phyloP scores from a whole-genome alignment of 2,329 filamentous ascomycete species.

The Cercospora berteroae region DNA sequence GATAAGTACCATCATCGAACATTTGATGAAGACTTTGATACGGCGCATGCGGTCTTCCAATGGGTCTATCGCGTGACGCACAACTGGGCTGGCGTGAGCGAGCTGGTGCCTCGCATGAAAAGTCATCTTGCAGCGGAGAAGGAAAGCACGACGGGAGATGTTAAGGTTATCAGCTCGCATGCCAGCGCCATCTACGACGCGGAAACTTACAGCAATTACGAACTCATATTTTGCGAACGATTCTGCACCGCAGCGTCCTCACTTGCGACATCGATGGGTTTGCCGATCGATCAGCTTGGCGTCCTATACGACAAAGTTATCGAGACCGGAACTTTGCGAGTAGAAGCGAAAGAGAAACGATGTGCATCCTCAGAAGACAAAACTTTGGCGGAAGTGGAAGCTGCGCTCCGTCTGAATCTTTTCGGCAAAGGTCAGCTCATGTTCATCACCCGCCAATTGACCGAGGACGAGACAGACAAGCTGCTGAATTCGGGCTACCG shows the following conservation, averaged over 20 bases:
- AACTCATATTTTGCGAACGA: conserved; percentile 73
- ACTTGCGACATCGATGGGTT: conserved; percentile 63
- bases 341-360: conserved; percentile 26
- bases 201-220: conserved; percentile 66
- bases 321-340: conserved; percentile 34
- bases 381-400: conserved; percentile 40
- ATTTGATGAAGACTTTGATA: conserved; percentile 71
- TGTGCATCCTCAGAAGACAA: conserved; percentile 13
- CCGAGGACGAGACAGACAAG: conserved; percentile 58
- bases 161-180: conserved; percentile 31
- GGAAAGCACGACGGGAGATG: conserved; percentile 35
- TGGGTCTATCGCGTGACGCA: conserved; percentile 83
- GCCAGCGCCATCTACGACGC: conserved; percentile 48
- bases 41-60: conserved; percentile 74
- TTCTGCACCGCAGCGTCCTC: conserved; percentile 77
- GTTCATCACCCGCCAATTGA: conserved; percentile 69
- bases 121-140: conserved; percentile 59
- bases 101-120: conserved; percentile 69
- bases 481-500: conserved; percentile 71
- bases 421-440: conserved; percentile 75
- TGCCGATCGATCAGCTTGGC: conserved; percentile 37
- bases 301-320: conserved; percentile 41
- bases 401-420: conserved; percentile 38
- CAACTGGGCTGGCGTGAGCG: conserved; percentile 69
- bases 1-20: conserved; percentile 66